Evolutionary conservation across 495 filamentous ascomycete genomes (phyloP).

Genomic region (Lineolata rhizophorae): DNA sequence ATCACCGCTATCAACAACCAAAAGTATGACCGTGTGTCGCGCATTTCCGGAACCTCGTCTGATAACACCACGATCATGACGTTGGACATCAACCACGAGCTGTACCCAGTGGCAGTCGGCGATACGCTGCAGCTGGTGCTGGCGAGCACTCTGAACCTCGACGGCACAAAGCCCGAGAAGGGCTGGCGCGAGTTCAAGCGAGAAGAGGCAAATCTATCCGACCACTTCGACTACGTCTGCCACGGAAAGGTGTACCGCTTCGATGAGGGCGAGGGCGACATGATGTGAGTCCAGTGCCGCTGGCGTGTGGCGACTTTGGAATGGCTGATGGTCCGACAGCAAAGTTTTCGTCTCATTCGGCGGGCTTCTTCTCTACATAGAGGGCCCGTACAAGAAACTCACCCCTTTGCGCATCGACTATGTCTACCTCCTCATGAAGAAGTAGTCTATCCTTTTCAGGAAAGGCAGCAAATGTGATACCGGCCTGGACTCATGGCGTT

Average conservation of each 20-base stretch:
- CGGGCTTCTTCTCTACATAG: constrained; percentile 67
- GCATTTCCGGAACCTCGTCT: constrained; percentile 46
- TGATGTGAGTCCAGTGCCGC: constrained; percentile 41
- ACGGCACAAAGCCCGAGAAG: constrained; percentile 51
- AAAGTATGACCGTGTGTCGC: constrained; percentile 90
- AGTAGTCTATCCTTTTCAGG: too few relatives aligned
- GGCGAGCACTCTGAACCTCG: constrained; percentile 63
- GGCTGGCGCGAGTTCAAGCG: constrained; percentile 63
- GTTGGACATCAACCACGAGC: constrained; percentile 85
- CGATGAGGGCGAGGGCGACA: constrained; percentile 64
- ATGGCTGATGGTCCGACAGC: constrained; percentile 24
- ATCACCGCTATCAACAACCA: constrained; percentile 51
- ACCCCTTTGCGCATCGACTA: constrained; percentile 78
- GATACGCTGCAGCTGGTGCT: constrained; percentile 61
- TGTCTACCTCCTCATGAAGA: constrained; percentile 82
- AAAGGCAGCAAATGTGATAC: too few relatives aligned
- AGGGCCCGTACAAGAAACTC: constrained; percentile 90
- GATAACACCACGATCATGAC: constrained; percentile 51
- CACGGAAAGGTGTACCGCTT: constrained; percentile 96
- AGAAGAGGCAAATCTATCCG: constrained; percentile 53
- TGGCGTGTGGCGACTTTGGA: neutral
- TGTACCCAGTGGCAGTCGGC: constrained; percentile 53
- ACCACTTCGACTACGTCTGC: constrained; percentile 92
- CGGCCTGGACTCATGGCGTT: too few relatives aligned
- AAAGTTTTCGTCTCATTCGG: constrained; percentile 87